A percentile compares a stretch with the other conserved stretches of the same genome.
Evolutionary conservation across 2,329 filamentous ascomycete genomes (phyloP).

Genomic region (Aspergillus caelatus): DNA sequence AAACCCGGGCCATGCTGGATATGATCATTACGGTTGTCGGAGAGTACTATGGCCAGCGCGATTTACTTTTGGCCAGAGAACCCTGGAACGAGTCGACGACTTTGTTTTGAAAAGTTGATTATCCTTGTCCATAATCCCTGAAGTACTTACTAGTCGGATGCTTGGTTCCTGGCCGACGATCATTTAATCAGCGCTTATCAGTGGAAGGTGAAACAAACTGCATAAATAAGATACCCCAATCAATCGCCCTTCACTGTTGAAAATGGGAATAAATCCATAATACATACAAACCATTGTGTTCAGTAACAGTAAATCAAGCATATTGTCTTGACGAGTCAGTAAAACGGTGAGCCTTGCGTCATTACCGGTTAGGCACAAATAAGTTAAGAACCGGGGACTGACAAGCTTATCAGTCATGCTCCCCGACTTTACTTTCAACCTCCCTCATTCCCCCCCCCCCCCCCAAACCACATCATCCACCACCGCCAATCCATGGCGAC

Average conservation of each 20-base stretch:
- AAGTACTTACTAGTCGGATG: too few species aligned
- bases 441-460: neutral
- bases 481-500: neutral
- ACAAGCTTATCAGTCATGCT: neutral
- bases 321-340: neutral
- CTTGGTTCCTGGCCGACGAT: neutral
- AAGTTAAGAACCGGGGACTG: neutral
- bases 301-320: neutral
- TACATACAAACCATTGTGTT: too few species aligned
- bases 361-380: neutral
- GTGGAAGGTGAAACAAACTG: neutral
- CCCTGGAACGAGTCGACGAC: constrained; percentile 44
- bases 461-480: neutral
- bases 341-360: neutral
- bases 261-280: neutral
- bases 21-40: constrained; percentile 89
- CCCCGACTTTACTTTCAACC: neutral
- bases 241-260: neutral
- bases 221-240: neutral
- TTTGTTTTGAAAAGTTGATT: neutral
- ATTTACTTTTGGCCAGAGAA: constrained; percentile 75
- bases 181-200: neutral
- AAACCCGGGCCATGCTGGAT: constrained; percentile 71
- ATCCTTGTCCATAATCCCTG: neutral
- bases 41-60: constrained; percentile 86